These are phyloP conservation scores for Trifolium dubium DNA, from an alignment of 306 rosid species.

Conservation along the genomic window DNA sequence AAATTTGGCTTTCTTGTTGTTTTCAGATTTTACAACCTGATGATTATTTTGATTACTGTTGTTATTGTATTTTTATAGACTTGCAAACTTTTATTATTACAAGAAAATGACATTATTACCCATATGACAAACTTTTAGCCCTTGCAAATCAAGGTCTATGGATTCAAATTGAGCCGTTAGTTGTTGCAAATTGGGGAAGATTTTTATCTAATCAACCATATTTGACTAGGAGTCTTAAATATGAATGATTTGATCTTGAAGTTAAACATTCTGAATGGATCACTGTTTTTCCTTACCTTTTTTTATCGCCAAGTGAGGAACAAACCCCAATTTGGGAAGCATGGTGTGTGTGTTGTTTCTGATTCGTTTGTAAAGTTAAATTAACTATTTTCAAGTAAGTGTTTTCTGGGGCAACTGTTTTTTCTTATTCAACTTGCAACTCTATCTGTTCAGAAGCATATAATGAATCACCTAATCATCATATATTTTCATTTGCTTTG, in stretches of 20 bases:
- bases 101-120: constrained; percentile 6
- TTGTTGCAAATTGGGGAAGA: not conserved
- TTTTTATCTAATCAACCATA: not conserved
- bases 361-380: constrained; percentile 7
- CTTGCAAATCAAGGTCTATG: constrained; percentile 7
- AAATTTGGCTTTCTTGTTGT: constrained; percentile 30
- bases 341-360: not conserved
- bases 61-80: not conserved
- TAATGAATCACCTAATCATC: not conserved
- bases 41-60: constrained; percentile 22
- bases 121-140: constrained; percentile 8
- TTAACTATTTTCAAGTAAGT: constrained; percentile 6
- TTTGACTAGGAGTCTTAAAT: constrained; percentile 12
- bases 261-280: constrained; percentile 11
- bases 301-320: not conserved
- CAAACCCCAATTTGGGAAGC: constrained; percentile 16
- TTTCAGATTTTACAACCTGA: constrained; percentile 10
- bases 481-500: constrained; percentile 25
- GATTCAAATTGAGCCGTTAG: not conserved
- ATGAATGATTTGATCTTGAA: constrained; percentile 16
- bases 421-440: constrained; percentile 16
- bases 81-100: not conserved
- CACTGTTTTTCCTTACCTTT: not conserved
- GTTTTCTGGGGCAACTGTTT: not conserved
- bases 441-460: not conserved